Conservation (phyloP, 805 yeast species). For the Vanderwaltozyma polyspora region DNA sequence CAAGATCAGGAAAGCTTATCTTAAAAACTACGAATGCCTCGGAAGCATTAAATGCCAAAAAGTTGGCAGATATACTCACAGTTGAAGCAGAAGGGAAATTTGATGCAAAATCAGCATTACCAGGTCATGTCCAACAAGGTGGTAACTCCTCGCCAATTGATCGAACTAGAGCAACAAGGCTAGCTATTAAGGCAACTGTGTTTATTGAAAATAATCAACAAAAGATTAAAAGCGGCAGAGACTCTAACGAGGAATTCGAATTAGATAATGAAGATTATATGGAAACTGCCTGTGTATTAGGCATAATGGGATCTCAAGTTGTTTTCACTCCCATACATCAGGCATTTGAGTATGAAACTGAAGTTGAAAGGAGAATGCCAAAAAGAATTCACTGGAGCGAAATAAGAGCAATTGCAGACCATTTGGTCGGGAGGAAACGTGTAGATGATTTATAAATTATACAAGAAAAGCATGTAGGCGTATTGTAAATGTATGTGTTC, state of each 20-base stretch:
- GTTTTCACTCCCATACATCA: conserved; percentile 62
- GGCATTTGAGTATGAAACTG: conserved; percentile 82
- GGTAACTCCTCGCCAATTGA: conserved; percentile 68
- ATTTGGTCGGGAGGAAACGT: conserved; percentile 61
- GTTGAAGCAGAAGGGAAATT: conserved; percentile 53
- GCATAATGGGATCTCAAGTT: conserved; percentile 68
- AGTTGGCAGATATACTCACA: conserved; percentile 57
- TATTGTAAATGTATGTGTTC: too few relatives aligned
- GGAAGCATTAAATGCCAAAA: conserved; percentile 53
- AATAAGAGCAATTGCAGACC: conserved; percentile 69
- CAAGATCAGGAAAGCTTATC: conserved; percentile 58
- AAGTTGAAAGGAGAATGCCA: conserved; percentile 72
- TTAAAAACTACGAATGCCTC: conserved; percentile 62
- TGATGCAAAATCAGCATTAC: conserved; percentile 70
- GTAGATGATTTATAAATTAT: too few relatives aligned
- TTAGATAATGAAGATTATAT: conserved; percentile 26
- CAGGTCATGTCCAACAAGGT: conserved; percentile 85
- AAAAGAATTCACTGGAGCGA: conserved; percentile 75
- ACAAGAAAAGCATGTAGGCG: too few relatives aligned
- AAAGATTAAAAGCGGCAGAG: conserved; percentile 21
- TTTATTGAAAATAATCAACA: conserved; percentile 42
- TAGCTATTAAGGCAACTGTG: conserved; percentile 57
- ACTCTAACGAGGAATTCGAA: conserved; percentile 22
- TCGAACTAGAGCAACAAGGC: conserved; percentile 61
- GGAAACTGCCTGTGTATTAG: conserved; percentile 69